Conservation (phyloP, 352 stramenopile genomes). For the Phytophthora sp. region DNA sequence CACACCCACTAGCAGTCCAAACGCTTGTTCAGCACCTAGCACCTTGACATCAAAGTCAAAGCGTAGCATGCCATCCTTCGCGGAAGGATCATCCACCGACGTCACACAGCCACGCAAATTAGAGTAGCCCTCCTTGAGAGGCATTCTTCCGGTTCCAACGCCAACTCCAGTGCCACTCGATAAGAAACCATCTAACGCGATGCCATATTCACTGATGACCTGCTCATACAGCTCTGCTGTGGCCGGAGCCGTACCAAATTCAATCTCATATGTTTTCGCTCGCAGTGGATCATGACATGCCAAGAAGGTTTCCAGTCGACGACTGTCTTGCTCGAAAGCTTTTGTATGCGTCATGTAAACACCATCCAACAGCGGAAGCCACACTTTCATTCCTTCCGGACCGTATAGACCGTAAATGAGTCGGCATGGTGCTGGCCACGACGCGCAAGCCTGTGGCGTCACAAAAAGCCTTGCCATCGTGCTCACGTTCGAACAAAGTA, state of each 20-base stretch:
- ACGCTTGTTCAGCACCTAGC: slow-evolving; percentile 62
- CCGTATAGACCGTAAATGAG: slow-evolving; percentile 80
- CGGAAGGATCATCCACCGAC: slow-evolving; percentile 62
- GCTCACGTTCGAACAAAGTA: slow-evolving; percentile 74
- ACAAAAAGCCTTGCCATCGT: slow-evolving; percentile 65
- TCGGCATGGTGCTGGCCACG: slow-evolving; percentile 68
- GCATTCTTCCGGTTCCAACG: slow-evolving; percentile 18
- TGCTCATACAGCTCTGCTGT: slow-evolving; percentile 76
- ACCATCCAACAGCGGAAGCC: slow-evolving; percentile 81
- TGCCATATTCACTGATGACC: slow-evolving; percentile 74
- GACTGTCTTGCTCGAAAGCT: slow-evolving; percentile 59
- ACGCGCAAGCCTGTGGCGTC: slow-evolving; percentile 35
- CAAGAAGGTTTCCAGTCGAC: slow-evolving; percentile 68
- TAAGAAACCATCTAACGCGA: slow-evolving; percentile 57
- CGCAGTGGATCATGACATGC: slow-evolving; percentile 81
- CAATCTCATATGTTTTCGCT: slow-evolving; percentile 83
- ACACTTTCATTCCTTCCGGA: slow-evolving; percentile 73
- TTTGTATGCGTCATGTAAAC: slow-evolving; percentile 68
- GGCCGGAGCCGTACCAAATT: slow-evolving; percentile 69
- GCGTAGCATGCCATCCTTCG: slow-evolving; percentile 69
- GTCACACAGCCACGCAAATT: slow-evolving; percentile 64
- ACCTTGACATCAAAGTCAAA: slow-evolving; percentile 85
- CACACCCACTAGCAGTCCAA: slow-evolving; percentile 76
- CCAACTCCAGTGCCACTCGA: slow-evolving; percentile 21
- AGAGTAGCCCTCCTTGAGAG: slow-evolving; percentile 38